A percentile compares a stretch with the other conserved stretches of the same genome.
phyloP scores from a whole-genome alignment of 2,329 filamentous ascomycete genomes.

The Cladorrhinum sp. region DNA sequence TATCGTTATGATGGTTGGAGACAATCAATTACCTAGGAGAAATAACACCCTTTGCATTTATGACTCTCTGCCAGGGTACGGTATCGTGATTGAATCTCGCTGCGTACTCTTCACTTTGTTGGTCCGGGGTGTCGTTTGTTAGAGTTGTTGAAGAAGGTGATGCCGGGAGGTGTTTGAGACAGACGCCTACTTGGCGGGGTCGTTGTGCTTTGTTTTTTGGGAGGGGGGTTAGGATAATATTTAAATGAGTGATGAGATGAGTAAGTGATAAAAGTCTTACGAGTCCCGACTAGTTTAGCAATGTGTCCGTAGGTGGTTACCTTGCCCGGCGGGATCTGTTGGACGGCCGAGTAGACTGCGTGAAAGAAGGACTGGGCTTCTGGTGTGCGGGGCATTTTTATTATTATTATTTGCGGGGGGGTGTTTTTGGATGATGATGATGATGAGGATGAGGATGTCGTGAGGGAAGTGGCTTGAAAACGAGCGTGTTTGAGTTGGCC shows the following conservation, averaged over 20 bases:
- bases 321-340: constrained; percentile 77
- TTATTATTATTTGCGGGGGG: neutral
- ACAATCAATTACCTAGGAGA: constrained; percentile 74
- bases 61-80: constrained; percentile 92
- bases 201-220: constrained; percentile 55
- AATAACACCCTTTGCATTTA: constrained; percentile 82
- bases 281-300: constrained; percentile 67
- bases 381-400: constrained; percentile 64
- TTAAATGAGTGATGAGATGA: neutral
- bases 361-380: constrained; percentile 72
- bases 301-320: constrained; percentile 89
- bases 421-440: neutral
- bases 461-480: too few relatives aligned
- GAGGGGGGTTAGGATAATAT: neutral
- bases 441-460: neutral
- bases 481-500: too few relatives aligned
- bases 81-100: constrained; percentile 66
- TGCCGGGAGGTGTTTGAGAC: constrained; percentile 77
- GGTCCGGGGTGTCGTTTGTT: neutral
- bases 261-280: constrained; percentile 45
- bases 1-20: neutral
- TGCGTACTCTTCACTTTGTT: neutral
- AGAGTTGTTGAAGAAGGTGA: constrained; percentile 36
- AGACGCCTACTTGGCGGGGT: constrained; percentile 82
- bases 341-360: constrained; percentile 78